phyloP scores from a whole-genome alignment of 73 alveolate species.

The Breviolum minutum region DNA sequence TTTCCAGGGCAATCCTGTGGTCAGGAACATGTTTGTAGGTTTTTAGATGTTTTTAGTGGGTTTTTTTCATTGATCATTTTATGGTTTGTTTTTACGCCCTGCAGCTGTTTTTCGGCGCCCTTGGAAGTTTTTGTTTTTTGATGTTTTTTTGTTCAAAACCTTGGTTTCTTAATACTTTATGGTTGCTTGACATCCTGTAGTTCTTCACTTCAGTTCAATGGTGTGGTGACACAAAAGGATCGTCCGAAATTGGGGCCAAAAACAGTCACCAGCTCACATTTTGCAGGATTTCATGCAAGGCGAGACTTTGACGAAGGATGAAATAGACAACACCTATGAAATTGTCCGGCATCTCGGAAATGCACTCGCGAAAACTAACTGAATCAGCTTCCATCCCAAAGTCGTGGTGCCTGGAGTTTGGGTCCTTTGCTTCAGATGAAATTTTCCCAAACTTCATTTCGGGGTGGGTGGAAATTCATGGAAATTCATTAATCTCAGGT shows the following conservation, averaged over 20 bases:
- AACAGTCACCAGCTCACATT: neutral
- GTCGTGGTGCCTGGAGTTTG: neutral
- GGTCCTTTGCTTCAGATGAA: neutral
- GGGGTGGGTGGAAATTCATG: neutral
- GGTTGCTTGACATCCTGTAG: too few relatives aligned
- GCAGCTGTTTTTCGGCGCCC: too few relatives aligned
- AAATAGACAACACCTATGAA: neutral
- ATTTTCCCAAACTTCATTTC: too few relatives aligned
- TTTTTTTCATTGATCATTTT: neutral
- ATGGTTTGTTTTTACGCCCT: too few relatives aligned
- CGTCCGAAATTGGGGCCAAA: neutral
- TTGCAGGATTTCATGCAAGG: constrained; percentile 54
- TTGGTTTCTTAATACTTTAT: too few relatives aligned
- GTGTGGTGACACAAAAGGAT: neutral
- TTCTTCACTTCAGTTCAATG: too few relatives aligned
- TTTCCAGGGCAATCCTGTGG: neutral
- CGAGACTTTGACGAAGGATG: constrained; percentile 32
- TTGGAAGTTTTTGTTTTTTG: too few relatives aligned
- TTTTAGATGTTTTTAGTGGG: neutral
- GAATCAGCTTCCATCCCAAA: too few relatives aligned
- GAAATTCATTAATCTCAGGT: neutral
- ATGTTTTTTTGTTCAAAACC: too few relatives aligned
- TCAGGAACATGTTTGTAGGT: neutral
- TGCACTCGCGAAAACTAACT: neutral
- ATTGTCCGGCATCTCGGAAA: neutral